Evolutionary conservation across 2,329 filamentous ascomycete species (phyloP).

Genomic region (Septoria linicola): DNA sequence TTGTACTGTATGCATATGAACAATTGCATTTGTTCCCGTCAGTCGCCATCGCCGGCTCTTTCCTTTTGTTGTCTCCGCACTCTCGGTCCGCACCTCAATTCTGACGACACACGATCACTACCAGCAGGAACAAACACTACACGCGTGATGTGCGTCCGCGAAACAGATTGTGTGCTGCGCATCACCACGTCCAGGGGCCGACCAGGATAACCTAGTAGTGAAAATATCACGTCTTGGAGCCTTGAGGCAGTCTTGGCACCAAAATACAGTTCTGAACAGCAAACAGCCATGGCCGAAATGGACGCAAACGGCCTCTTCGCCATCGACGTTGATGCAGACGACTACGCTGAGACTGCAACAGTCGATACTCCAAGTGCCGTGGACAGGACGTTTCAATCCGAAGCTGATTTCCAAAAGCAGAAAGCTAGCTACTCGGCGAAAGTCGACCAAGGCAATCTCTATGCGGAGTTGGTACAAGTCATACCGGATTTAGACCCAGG

Average conservation of each 20-base stretch:
- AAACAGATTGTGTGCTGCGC: too few relatives aligned
- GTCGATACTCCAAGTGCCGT: constrained; percentile 27
- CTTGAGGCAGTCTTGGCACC: too few relatives aligned
- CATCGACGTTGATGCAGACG: constrained; percentile 36
- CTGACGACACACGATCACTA: too few relatives aligned
- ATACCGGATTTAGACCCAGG: constrained; percentile 25
- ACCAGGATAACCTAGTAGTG: too few relatives aligned
- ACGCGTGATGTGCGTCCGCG: too few relatives aligned
- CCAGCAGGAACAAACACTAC: too few relatives aligned
- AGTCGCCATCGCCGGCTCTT: neutral
- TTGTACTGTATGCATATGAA: neutral
- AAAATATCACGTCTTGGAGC: too few relatives aligned
- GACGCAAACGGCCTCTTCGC: constrained; percentile 30
- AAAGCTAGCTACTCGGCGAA: constrained; percentile 36
- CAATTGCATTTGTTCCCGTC: too few relatives aligned
- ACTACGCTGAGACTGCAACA: constrained; percentile 36
- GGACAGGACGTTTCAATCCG: constrained; percentile 37
- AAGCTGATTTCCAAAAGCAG: constrained; percentile 34
- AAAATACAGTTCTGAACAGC: neutral
- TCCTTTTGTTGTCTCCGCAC: neutral
- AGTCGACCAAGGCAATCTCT: constrained; percentile 32
- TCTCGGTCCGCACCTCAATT: too few relatives aligned
- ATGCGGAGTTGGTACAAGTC: constrained; percentile 23
- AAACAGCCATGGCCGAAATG: constrained; percentile 13
- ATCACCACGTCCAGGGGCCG: too few relatives aligned